Evolutionary conservation across 2,329 filamentous ascomycete genomes (phyloP), one percentile per base, ranked within the genome.

Genomic region (Pseudogymnoascus sp.): DNA sequence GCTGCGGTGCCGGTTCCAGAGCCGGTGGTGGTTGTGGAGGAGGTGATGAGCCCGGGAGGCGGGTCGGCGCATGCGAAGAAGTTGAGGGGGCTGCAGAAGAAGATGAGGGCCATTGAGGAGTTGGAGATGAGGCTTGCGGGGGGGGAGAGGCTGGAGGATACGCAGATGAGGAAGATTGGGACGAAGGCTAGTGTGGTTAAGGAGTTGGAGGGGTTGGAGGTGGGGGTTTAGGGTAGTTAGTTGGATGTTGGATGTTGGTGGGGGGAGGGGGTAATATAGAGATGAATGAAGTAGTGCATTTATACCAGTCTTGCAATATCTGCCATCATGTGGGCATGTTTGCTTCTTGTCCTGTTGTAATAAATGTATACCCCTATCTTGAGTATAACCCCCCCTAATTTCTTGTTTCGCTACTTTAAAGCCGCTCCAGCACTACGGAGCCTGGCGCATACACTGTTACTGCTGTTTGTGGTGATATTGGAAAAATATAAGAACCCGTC

Each of bases 131-230:
- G 95, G 63, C 87, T 93, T 68, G 95, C 93, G 2, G 88, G 89
- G 36, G 93, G 93, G 4, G 95, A 99, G 82, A 97, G 97, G 82
- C 80, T 99, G 65, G 95, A 99, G 79, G 93, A 97, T 73, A 99
- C 95, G 34, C 95, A 99, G 79, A 87, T 99, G 77, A 96, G 96
- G 83, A 99, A 99, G 84, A 99, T 99, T 70, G 84, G 86, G 63
- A 97, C 92, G 21, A 96, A 97, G 79, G 80, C 87, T 59, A 78
- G 84, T 14, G 93, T 99, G 64, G 82, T 93, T 66, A 91, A 89
- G 77, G 95, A 99, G 78, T 79, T 99, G 65, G 84, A 89, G 34
- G 61, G 69, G n/a, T 65, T 74, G 42, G 72, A 73, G 34, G 46
- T 9, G 18, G 40, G 40, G 18, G 40, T 42, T 21, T 42, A 42